A percentile compares a stretch with the other conserved stretches of the same genome.
Conservation (phyloP, 1,139 yeast genomes). For the Kodamaea fungicola region DNA sequence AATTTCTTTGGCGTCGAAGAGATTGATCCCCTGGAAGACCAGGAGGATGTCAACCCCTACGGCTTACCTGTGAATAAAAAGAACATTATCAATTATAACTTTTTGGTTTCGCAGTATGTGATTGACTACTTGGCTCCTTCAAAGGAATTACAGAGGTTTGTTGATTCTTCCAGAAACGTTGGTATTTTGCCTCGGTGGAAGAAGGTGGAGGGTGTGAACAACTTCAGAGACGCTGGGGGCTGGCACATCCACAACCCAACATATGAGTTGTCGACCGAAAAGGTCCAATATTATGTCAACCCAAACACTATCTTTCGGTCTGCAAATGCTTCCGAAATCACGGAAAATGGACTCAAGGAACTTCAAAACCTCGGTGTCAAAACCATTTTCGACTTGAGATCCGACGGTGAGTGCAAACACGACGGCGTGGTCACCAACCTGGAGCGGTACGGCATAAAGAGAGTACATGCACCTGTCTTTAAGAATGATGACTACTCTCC, state of each 20-base stretch:
- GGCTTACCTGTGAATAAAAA: conserved; percentile 43
- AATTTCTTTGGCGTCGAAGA: conserved; percentile 59
- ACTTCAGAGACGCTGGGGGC: conserved; percentile 83
- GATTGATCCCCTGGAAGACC: conserved; percentile 17
- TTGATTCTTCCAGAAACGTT: conserved; percentile 31
- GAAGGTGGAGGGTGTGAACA: conserved; percentile 60
- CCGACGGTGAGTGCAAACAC: conserved; percentile 53
- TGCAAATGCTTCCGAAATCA: conserved; percentile 55
- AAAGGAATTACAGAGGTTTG: conserved; percentile 52
- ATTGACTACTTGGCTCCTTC: conserved; percentile 50
- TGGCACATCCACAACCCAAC: conserved; percentile 46
- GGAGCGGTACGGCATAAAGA: conserved; percentile 42
- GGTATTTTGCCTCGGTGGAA: conserved; percentile 55
- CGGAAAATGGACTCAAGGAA: conserved; percentile 41
- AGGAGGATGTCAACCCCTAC: conserved; percentile 31
- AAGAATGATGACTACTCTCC: conserved; percentile 60
- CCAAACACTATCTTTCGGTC: conserved; percentile 59
- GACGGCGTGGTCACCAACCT: conserved; percentile 43
- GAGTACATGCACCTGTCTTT: conserved; percentile 61
- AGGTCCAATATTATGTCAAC: conserved; percentile 39
- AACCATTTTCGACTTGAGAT: conserved; percentile 67
- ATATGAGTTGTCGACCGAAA: conserved; percentile 12
- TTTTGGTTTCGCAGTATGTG: conserved; percentile 50
- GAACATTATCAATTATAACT: conserved; percentile 54
- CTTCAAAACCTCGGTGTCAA: conserved; percentile 47